Evolutionary conservation across 768 basidiomycete genomes (phyloP).

Genomic region (Hemileccinum impolitum): DNA sequence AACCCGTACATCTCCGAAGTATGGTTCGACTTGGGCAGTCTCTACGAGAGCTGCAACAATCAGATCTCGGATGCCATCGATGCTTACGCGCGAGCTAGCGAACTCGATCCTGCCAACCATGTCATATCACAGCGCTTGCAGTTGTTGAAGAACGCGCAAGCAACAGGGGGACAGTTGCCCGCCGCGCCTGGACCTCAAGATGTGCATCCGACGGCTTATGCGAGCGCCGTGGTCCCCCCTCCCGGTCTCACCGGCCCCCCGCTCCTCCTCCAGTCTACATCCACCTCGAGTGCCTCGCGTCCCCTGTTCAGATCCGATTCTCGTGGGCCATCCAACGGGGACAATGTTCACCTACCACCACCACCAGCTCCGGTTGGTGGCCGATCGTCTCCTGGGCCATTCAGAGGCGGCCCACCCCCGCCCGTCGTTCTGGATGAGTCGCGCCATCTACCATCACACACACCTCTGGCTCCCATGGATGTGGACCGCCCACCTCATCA

Average conservation of each 20-base stretch:
- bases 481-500: constrained; percentile 56
- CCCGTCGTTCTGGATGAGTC: constrained; percentile 77
- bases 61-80: constrained; percentile 99
- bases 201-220: constrained; percentile 94
- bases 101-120: constrained; percentile 84
- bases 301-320: constrained; percentile 67
- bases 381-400: constrained; percentile 67
- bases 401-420: constrained; percentile 80
- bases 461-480: constrained; percentile 76
- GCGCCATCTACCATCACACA: constrained; percentile 63
- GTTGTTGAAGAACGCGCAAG: constrained; percentile 76
- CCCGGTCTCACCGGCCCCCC: constrained; percentile 67
- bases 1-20: constrained; percentile 91
- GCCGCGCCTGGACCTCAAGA: constrained; percentile 92
- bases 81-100: constrained; percentile 92
- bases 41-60: constrained; percentile 99
- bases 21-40: constrained; percentile 89
- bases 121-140: constrained; percentile 80
- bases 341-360: constrained; percentile 50
- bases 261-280: constrained; percentile 51
- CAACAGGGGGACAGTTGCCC: constrained; percentile 68
- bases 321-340: constrained; percentile 46
- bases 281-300: constrained; percentile 24
- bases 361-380: constrained; percentile 48
- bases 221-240: constrained; percentile 70